Conservation (phyloP, 2,329 filamentous ascomycete species). For the Plectosphaerella plurivora region DNA sequence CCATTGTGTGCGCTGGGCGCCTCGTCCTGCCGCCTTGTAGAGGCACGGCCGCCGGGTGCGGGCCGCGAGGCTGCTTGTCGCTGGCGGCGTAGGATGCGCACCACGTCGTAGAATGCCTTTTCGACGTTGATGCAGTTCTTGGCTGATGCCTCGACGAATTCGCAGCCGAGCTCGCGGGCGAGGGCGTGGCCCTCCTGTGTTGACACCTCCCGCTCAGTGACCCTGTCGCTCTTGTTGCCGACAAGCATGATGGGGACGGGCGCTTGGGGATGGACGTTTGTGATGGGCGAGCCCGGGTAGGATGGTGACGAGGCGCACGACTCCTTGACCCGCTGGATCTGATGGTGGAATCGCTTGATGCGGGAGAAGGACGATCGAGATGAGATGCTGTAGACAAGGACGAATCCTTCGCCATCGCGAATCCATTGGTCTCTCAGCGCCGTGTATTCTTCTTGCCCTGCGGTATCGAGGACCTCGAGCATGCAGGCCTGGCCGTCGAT, state of each 20-base stretch:
- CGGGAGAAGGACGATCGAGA: constrained; percentile 91
- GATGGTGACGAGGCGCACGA: constrained; percentile 73
- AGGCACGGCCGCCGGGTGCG: constrained; percentile 11
- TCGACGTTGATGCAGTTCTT: constrained; percentile 99
- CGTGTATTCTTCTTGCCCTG: constrained; percentile 97
- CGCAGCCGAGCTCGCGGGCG: constrained; percentile 87
- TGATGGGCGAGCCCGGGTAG: constrained; percentile 70
- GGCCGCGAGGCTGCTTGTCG: constrained; percentile 53
- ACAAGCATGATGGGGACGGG: constrained; percentile 88
- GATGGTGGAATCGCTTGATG: constrained; percentile 93
- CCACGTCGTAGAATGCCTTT: constrained; percentile 97
- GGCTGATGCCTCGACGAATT: constrained; percentile 94
- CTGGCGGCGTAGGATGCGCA: constrained; percentile 82
- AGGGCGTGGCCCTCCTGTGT: constrained; percentile 93
- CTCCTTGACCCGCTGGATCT: constrained; percentile 96
- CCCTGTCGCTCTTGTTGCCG: constrained; percentile 83
- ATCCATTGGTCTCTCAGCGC: constrained; percentile 98
- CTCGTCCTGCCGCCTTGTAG: constrained; percentile 8
- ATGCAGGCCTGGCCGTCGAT: constrained; percentile 98
- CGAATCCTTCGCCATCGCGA: constrained; percentile 93
- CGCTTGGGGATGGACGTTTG: constrained; percentile 53
- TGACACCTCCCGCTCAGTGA: constrained; percentile 92
- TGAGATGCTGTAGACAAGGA: constrained; percentile 97
- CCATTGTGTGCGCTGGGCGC: not conserved
- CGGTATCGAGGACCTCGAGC: constrained; percentile 96